These are phyloP conservation scores for Dentipellis fragilis DNA, from an alignment of 768 basidiomycete species.

Conservation along the genomic window DNA sequence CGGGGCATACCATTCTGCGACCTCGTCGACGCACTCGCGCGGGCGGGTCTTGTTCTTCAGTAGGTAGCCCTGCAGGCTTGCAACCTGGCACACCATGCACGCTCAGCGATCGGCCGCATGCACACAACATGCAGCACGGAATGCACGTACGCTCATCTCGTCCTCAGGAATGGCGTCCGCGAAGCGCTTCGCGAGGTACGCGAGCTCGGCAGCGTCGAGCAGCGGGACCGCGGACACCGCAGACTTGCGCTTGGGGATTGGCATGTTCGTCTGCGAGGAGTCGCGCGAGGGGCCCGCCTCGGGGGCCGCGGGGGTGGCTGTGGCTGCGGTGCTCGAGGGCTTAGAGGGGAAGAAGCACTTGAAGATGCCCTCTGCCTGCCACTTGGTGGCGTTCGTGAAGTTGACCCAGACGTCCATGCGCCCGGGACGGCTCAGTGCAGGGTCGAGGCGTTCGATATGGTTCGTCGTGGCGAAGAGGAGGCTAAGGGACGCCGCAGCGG, in stretches of 20 bases:
- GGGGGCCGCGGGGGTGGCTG: background rate
- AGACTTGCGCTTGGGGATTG: slow-evolving; percentile 64
- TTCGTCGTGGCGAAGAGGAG: slow-evolving; percentile 89
- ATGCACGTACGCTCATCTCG: slow-evolving; percentile 65
- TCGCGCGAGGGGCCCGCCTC: slow-evolving; percentile 19
- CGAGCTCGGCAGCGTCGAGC: slow-evolving; percentile 67
- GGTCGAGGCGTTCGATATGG: slow-evolving; percentile 88
- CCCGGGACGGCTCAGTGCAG: slow-evolving; percentile 78
- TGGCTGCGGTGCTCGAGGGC: slow-evolving; percentile 15
- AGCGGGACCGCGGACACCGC: slow-evolving; percentile 47
- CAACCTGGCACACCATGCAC: slow-evolving; percentile 40
- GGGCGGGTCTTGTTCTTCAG: slow-evolving; percentile 89
- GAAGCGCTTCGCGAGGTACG: slow-evolving; percentile 71
- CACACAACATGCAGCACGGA: background rate
- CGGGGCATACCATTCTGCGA: slow-evolving; percentile 49
- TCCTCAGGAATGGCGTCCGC: slow-evolving; percentile 78
- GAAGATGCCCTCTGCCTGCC: slow-evolving; percentile 90
- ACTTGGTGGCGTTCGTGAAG: slow-evolving; percentile 84
- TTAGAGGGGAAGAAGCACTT: slow-evolving; percentile 86
- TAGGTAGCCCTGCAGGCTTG: slow-evolving; percentile 76
- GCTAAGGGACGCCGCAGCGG: slow-evolving; percentile 25
- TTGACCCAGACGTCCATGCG: slow-evolving; percentile 92
- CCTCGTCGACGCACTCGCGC: slow-evolving; percentile 74
- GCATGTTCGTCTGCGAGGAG: slow-evolving; percentile 53
- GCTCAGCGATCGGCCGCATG: slow-evolving; percentile 1